These are phyloP conservation scores for Knoxdaviesia capensis DNA, from an alignment of 2,329 filamentous ascomycete genomes.

Conservation along the genomic window DNA sequence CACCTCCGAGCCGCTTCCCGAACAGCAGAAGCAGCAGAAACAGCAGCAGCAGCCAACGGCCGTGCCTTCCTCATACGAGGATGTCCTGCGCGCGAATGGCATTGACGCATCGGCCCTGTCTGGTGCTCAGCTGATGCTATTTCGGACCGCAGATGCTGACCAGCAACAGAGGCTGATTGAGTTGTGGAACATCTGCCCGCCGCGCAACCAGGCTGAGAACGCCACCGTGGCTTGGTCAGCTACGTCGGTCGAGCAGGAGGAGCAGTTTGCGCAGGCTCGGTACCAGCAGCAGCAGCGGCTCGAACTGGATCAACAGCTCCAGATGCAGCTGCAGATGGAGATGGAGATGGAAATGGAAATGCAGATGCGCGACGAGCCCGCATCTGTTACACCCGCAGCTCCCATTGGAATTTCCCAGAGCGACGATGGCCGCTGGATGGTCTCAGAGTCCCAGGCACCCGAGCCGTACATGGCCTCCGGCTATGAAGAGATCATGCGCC, in stretches of 20 bases:
- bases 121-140: conserved; percentile 57
- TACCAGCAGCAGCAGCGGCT: conserved; percentile 25
- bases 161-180: conserved; percentile 61
- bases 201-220: conserved; percentile 33
- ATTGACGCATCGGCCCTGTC: conserved; percentile 52
- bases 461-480: conserved; percentile 76
- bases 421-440: conserved; percentile 1
- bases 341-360: conserved; percentile 4
- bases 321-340: conserved; percentile 1
- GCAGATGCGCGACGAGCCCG: conserved; percentile 1
- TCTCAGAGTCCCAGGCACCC: conserved; percentile 19
- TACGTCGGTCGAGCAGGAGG: conserved; percentile 35
- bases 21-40: conserved; percentile 7
- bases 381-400: background rate
- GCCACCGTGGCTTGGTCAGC: conserved; percentile 29
- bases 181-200: conserved; percentile 68
- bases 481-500: conserved; percentile 49
- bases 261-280: conserved; percentile 37
- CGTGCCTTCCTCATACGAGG: conserved; percentile 21
- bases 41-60: conserved; percentile 17
- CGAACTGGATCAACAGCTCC: conserved; percentile 11
- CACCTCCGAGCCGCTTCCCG: conserved; percentile 25
- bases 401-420: background rate
- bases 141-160: conserved; percentile 50
- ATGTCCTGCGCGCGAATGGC: conserved; percentile 41